Conservation (phyloP, 192 early-diverging fungal species). For the Geranomyces michiganensis region DNA sequence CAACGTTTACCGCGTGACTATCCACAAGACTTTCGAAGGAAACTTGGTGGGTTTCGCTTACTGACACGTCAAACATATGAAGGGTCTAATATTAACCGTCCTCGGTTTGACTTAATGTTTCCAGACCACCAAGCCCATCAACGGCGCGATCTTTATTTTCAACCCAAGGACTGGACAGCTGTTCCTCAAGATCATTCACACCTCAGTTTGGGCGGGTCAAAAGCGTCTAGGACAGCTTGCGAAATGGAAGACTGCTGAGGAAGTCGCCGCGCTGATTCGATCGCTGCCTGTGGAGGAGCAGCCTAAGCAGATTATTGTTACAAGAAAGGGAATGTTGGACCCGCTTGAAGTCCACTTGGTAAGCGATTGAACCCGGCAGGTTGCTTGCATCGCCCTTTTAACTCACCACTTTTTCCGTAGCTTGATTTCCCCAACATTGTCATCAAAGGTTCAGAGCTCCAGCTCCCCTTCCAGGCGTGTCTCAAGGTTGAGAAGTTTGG, state of each 20-base stretch:
- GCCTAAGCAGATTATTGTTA: slow-evolving; percentile 99
- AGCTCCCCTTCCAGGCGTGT: slow-evolving; percentile 97
- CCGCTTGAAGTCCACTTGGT: slow-evolving; percentile 85
- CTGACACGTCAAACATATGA: slow-evolving; percentile 13
- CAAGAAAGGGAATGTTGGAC: slow-evolving; percentile 99
- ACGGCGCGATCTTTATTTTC: slow-evolving; percentile 98
- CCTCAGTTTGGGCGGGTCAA: slow-evolving; percentile 98
- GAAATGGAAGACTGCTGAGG: slow-evolving; percentile 99
- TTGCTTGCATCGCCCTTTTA: not conserved
- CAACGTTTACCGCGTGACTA: slow-evolving; percentile 98
- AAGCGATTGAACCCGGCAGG: not conserved
- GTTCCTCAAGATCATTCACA: slow-evolving; percentile 99
- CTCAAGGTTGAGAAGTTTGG: slow-evolving; percentile 99
- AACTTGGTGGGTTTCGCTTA: slow-evolving; percentile 63
- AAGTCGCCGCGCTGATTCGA: slow-evolving; percentile 98
- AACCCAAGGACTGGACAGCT: slow-evolving; percentile 98
- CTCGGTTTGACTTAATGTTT: not conserved
- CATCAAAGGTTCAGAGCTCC: slow-evolving; percentile 96
- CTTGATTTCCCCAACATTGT: slow-evolving; percentile 99
- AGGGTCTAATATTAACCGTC: not conserved
- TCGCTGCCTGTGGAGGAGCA: slow-evolving; percentile 99
- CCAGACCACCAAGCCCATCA: slow-evolving; percentile 94
- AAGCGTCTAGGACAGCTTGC: slow-evolving; percentile 99
- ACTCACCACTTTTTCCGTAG: not conserved
- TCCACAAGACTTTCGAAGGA: slow-evolving; percentile 99